These are phyloP conservation scores for Chlamydomonas sphaeroides DNA, from an alignment of 139 green algal species.

Conservation along the genomic window DNA sequence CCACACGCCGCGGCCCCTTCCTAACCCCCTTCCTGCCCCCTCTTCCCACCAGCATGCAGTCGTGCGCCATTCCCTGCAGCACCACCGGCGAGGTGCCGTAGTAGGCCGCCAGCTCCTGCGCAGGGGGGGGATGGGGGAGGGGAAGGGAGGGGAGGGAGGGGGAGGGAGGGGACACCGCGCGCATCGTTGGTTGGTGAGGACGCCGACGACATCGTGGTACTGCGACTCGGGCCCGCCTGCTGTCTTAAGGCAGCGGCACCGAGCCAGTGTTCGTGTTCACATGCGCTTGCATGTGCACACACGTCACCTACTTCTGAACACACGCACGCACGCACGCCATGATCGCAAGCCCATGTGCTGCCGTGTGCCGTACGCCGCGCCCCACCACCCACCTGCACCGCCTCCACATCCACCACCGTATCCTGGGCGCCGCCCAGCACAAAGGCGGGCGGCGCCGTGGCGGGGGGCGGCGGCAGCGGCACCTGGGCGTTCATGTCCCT, in stretches of 20 bases:
- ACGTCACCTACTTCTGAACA: too few relatives aligned
- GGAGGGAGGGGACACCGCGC: neutral
- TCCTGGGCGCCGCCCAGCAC: constrained; percentile 73
- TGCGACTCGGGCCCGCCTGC: neutral
- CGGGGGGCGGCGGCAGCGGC: constrained; percentile 51
- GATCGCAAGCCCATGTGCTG: too few relatives aligned
- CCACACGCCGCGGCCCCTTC: neutral
- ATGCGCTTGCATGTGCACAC: too few relatives aligned
- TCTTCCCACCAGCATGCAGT: constrained; percentile 83
- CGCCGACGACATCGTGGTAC: too few relatives aligned
- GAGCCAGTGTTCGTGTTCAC: neutral
- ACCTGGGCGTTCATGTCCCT: constrained; percentile 52
- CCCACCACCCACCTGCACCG: constrained; percentile 50
- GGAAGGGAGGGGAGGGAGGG: too few relatives aligned
- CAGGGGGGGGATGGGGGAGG: neutral
- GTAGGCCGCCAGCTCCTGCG: constrained; percentile 64
- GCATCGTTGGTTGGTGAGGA: too few relatives aligned
- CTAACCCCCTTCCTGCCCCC: neutral
- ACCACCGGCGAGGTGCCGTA: constrained; percentile 63
- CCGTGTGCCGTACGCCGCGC: neutral
- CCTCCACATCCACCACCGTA: constrained; percentile 67
- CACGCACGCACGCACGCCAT: too few relatives aligned
- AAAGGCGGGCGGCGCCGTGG: constrained; percentile 59
- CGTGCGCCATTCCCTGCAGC: constrained; percentile 77
- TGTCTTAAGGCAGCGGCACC: too few relatives aligned